Conservation (phyloP, 768 basidiomycete species). For the Mycena epipterygia region DNA sequence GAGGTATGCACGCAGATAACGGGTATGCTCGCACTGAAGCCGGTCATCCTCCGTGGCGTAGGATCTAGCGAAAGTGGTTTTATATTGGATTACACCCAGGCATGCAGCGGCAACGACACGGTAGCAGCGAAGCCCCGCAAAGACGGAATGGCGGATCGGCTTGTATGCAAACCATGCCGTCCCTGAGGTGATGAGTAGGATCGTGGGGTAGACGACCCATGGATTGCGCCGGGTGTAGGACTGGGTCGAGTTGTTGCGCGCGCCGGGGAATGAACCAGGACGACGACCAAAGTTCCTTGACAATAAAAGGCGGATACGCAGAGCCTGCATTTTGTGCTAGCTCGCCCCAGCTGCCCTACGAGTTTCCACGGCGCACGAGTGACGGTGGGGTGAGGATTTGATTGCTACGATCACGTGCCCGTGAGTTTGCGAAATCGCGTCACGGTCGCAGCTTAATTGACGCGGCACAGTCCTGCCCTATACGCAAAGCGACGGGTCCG, state of each 20-base stretch:
- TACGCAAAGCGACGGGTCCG: too few species aligned
- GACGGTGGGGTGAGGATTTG: too few species aligned
- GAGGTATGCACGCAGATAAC: background rate
- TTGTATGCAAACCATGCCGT: constrained; percentile 70
- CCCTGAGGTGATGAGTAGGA: constrained; percentile 51
- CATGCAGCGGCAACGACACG: constrained; percentile 82
- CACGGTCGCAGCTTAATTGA: too few species aligned
- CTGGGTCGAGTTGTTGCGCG: constrained; percentile 16
- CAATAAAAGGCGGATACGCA: background rate
- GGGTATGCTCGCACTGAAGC: constrained; percentile 33
- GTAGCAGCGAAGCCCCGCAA: constrained; percentile 85
- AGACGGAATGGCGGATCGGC: constrained; percentile 79
- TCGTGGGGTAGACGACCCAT: constrained; percentile 56
- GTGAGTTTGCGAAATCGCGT: too few species aligned
- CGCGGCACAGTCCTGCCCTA: too few species aligned
- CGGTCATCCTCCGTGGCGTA: constrained; percentile 67
- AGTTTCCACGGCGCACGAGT: background rate
- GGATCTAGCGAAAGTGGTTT: constrained; percentile 68
- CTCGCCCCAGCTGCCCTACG: too few species aligned
- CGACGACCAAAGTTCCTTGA: background rate
- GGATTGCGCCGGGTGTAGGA: constrained; percentile 26
- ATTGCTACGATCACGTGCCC: too few species aligned
- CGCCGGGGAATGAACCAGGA: background rate
- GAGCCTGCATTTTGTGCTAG: constrained; percentile 19
- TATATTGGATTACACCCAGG: constrained; percentile 78